Base-by-base conservation (phyloP, 75 land plant genomes). In the Sequoiadendron giganteum region DNA sequence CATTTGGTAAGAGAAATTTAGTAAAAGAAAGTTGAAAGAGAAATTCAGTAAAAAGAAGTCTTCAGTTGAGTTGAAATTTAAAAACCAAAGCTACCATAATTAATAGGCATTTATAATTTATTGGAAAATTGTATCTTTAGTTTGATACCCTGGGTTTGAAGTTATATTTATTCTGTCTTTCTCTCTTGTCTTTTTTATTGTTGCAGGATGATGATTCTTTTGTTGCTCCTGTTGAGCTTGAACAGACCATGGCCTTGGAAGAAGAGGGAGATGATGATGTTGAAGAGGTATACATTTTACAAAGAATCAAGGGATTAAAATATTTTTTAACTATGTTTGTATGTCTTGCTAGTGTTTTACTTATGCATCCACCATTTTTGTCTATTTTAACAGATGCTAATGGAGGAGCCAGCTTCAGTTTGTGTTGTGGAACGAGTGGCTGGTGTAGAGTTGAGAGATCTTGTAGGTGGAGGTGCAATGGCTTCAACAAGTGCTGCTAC, bases 241-340 rank as follows among this genome's bases (percentile, higher is more conserved):
- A 86, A 38, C 42, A 85, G 21, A 13, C 47, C 36, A 19, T 48
- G 38, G 45, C 89, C n/a, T 39, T 56, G 61, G 89, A 88, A n/a
- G 89, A 88, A n/a, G 88, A 86, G 0, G 70, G 43, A 42, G 89
- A 88, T 34, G 87, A 86, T 13, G 81, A 86, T 86, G 87, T n/a
- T 4, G 81, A 82, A 45, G 77, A 75, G 77, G 77, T 75, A 3
- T 34, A 38, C 77, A 34, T 32, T 32, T 30, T 72, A 10, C 77
- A 34, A 75, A 75, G 14, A 11, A 7, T 11, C 16, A 13, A 32
- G 38, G 38, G 14, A 75, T 2, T 32, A 2, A 11, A 75, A 30
- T 75, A 3, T 14, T 10, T 75, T 3, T 11, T 34, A 34, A 34
- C 3, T 34, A 11, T 32, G 77, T 32, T 13, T 73, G 32, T 32